Evolutionary conservation across 2,329 filamentous ascomycete species (phyloP).

Genomic region (Cladophialophora exuberans): DNA sequence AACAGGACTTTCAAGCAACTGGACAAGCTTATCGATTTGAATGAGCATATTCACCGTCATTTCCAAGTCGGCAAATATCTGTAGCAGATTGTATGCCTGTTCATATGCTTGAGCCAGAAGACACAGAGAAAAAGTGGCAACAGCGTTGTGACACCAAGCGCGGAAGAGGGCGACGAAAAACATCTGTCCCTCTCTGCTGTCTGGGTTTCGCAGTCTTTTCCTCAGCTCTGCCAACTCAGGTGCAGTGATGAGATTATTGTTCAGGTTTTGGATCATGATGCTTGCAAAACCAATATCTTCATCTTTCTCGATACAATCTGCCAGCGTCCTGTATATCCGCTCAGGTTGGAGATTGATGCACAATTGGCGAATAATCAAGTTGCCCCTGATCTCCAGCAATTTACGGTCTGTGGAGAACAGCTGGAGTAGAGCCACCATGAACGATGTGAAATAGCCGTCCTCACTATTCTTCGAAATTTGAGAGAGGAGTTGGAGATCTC

Average conservation of each 20-base stretch:
- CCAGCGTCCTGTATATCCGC: constrained; percentile 91
- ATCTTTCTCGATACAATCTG: constrained; percentile 95
- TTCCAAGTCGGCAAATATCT: constrained; percentile 95
- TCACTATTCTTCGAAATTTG: constrained; percentile 97
- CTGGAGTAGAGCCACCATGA: constrained; percentile 95
- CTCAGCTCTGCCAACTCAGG: constrained; percentile 89
- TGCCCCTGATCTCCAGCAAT: constrained; percentile 87
- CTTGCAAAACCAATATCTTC: constrained; percentile 98
- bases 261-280: constrained; percentile 99
- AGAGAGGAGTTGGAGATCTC: constrained; percentile 88
- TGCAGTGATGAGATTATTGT: constrained; percentile 98
- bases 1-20: constrained; percentile 93
- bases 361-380: constrained; percentile 93
- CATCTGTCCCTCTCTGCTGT: constrained; percentile 91
- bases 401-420: constrained; percentile 93
- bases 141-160: constrained; percentile 98
- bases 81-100: constrained; percentile 92
- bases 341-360: constrained; percentile 92
- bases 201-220: constrained; percentile 85
- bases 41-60: constrained; percentile 99
- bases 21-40: constrained; percentile 97
- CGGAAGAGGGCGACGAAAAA: constrained; percentile 94
- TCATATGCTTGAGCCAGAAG: constrained; percentile 96
- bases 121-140: constrained; percentile 95
- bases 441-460: constrained; percentile 95